Base-by-base conservation (phyloP, 169 alveolate species). In the Amoebophrya sp. region DNA sequence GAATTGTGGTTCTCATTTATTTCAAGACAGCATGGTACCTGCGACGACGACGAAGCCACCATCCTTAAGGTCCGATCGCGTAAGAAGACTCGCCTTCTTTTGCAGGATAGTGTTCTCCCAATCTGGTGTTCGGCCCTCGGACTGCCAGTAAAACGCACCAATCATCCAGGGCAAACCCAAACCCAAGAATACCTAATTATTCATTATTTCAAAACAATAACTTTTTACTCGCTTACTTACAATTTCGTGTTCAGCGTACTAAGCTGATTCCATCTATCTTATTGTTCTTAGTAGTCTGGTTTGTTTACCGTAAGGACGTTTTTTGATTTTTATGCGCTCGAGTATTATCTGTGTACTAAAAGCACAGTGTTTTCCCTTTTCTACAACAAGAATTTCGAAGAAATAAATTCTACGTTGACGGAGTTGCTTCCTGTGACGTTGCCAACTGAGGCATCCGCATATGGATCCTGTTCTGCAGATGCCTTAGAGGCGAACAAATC, bases 141-240 rank as follows among this genome's bases (percentile, higher is more conserved):
- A 23, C 0, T 36, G 12, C 92, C 92, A 92, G 91, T 93, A 91
- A 2, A 94, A 54, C 23, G 96, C 47, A 55, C 93, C 94, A 18
- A 95, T 91, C 54, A 93, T 78, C 96, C 96, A 95, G 33, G 96
- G 92, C 0, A 94, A 40, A 33, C 96, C 96, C 10, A 95, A 76
- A 2, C 96, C 95, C 36, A 94, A 78, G 89, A 90, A 90, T 1
- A 94, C 93, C 92, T n/a, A n/a, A n/a, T n/a, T n/a, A n/a, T n/a
- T 53, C 76, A 53, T 53, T 14, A 23, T 10, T 53, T 53, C 76
- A 53, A 10, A 10, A 53, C 76, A 14, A 53, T 14, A 23, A 53
- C 10, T 14, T 53, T 23, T 53, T 23, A 10, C 10, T 53, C 76
- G 76, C 76, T 10, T 10, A 53, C n/a, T 53, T 53, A 14, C n/a